Evolutionary conservation across 768 basidiomycete genomes (phyloP).

Genomic region (Candolleomyces aberdarensis): DNA sequence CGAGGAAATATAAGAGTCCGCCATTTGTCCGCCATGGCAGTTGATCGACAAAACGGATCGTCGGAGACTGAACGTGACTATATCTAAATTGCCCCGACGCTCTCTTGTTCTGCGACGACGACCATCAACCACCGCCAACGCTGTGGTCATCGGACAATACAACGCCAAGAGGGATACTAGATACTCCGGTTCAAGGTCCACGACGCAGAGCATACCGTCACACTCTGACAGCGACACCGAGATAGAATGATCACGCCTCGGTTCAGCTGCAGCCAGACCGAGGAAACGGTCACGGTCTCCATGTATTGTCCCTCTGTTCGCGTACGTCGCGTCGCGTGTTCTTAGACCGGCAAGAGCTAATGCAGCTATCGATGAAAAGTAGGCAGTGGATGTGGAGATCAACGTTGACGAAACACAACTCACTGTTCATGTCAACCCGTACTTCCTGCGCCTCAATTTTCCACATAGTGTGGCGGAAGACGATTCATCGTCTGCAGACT

Average conservation of each 20-base stretch:
- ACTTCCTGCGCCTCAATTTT: slow-evolving; percentile 80
- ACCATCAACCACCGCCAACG: background rate
- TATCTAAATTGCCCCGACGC: background rate
- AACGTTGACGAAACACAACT: slow-evolving; percentile 68
- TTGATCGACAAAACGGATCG: slow-evolving; percentile 1
- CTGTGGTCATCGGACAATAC: background rate
- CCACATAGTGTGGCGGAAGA: slow-evolving; percentile 63
- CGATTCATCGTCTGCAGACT: slow-evolving; percentile 66
- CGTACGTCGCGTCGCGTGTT: slow-evolving; percentile 34
- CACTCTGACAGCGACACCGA: background rate
- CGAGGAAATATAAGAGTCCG: too few species aligned
- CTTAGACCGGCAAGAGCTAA: slow-evolving; percentile 9
- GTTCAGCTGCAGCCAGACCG: slow-evolving; percentile 68
- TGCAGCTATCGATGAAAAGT: slow-evolving; percentile 24
- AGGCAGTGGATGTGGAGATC: slow-evolving; percentile 84
- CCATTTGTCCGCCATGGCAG: background rate
- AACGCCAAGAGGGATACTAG: background rate
- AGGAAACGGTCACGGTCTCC: slow-evolving; percentile 49
- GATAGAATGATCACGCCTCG: slow-evolving; percentile 68
- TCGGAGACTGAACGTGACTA: background rate
- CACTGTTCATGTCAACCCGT: slow-evolving; percentile 77
- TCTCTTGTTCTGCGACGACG: background rate
- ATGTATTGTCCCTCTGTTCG: slow-evolving; percentile 74
- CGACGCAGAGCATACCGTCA: background rate
- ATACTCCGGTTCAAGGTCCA: background rate